Evolutionary conservation across 2,329 filamentous ascomycete species (phyloP).

Genomic region (Bipolaris sorokiniana): DNA sequence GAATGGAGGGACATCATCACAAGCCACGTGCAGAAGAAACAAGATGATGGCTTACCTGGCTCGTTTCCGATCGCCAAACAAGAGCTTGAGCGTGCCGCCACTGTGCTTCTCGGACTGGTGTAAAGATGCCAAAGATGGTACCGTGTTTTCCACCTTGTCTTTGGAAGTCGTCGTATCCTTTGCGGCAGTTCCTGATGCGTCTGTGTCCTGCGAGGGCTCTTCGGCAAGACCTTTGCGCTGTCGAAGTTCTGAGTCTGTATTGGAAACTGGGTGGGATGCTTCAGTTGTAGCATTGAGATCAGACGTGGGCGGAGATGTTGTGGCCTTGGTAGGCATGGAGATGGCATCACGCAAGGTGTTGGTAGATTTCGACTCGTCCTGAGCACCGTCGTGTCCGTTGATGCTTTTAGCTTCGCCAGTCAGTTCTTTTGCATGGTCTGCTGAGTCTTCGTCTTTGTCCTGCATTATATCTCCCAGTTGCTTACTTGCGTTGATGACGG

Average conservation of each 20-base stretch:
- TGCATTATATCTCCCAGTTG: conserved; percentile 17
- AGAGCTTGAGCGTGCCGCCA: conserved; percentile 12
- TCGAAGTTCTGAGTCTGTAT: conserved; percentile 19
- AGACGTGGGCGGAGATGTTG: conserved; percentile 23
- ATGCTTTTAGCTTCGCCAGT: conserved; percentile 23
- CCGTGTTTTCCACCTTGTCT: conserved; percentile 1
- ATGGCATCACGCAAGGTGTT: conserved; percentile 20
- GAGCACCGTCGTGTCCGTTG: conserved; percentile 24
- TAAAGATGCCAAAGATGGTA: conserved; percentile 1
- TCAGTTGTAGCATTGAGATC: conserved; percentile 8
- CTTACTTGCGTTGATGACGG: conserved; percentile 22
- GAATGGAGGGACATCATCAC: no score
- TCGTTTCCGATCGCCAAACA: conserved; percentile 29
- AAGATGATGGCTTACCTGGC: conserved; percentile 29
- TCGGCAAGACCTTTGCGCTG: conserved; percentile 19
- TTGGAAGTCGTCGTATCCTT: not conserved
- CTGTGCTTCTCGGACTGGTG: conserved; percentile 5
- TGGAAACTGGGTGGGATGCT: conserved; percentile 4
- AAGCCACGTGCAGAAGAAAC: not conserved
- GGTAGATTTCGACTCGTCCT: conserved; percentile 14
- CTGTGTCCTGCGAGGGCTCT: conserved; percentile 4
- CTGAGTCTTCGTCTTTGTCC: conserved; percentile 3
- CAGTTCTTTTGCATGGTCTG: conserved; percentile 9
- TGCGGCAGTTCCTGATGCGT: not conserved
- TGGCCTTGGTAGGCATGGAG: conserved; percentile 18